Evolutionary conservation across 768 basidiomycete species (phyloP).

Genomic region (Russula sp.): DNA sequence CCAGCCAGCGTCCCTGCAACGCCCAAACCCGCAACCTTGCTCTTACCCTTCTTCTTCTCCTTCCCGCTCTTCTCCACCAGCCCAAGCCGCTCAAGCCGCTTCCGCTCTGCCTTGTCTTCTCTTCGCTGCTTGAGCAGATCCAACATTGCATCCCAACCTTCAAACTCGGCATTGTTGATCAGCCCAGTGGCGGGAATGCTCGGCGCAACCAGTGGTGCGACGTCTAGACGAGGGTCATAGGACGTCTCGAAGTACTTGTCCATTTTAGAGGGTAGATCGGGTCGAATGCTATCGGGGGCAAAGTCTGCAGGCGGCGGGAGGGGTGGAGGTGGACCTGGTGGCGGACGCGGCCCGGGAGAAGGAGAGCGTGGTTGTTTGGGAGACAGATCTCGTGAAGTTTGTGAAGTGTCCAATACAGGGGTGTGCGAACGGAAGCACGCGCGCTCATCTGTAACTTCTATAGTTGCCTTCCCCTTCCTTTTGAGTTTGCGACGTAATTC

Average conservation of each 20-base stretch:
- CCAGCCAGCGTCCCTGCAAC: slow-evolving; percentile 42
- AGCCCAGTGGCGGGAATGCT: slow-evolving; percentile 71
- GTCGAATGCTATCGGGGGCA: slow-evolving; percentile 45
- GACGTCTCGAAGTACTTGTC: slow-evolving; percentile 91
- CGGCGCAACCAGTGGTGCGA: slow-evolving; percentile 64
- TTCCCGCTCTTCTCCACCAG: slow-evolving; percentile 43
- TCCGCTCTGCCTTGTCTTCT: slow-evolving; percentile 84
- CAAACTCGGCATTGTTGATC: slow-evolving; percentile 74
- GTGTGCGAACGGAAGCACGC: slow-evolving; percentile 12
- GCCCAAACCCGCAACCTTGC: slow-evolving; percentile 34
- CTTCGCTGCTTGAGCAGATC: slow-evolving; percentile 70
- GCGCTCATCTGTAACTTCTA: background rate
- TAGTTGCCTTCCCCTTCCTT: slow-evolving; percentile 29
- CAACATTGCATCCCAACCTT: slow-evolving; percentile 95
- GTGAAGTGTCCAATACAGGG: background rate
- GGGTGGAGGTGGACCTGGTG: slow-evolving; percentile 41
- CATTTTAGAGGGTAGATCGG: slow-evolving; percentile 84
- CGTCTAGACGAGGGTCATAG: slow-evolving; percentile 91
- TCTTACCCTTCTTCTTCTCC: slow-evolving; percentile 46
- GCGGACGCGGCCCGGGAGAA: slow-evolving; percentile 19
- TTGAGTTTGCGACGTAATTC: slow-evolving; percentile 39
- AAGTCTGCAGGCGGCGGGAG: slow-evolving; percentile 46
- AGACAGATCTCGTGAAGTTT: background rate
- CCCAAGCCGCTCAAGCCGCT: slow-evolving; percentile 68
- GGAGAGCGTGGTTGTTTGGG: slow-evolving; percentile 13